Evolutionary conservation across 2,329 filamentous ascomycete genomes (phyloP).

Genomic region (Cladobotryum protrusum): DNA sequence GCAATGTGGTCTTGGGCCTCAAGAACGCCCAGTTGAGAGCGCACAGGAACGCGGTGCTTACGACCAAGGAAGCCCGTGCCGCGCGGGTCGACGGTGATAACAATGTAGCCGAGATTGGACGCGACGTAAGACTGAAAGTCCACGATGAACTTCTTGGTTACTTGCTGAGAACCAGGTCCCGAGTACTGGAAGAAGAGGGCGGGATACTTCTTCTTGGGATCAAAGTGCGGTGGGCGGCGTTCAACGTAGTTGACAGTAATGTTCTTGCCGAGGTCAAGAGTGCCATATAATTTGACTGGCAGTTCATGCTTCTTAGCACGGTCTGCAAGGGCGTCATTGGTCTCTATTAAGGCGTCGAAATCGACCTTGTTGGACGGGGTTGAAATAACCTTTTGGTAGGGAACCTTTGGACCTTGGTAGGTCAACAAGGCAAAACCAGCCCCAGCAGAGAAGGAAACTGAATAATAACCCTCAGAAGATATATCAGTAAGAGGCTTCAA

Average conservation of each 20-base stretch:
- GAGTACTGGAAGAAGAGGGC: constrained; percentile 95
- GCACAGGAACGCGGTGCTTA: constrained; percentile 71
- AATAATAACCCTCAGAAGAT: constrained; percentile 69
- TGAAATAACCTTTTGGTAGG: constrained; percentile 84
- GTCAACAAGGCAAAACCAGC: constrained; percentile 78
- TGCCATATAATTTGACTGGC: constrained; percentile 75
- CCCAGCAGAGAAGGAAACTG: constrained; percentile 74
- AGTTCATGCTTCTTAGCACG: constrained; percentile 72
- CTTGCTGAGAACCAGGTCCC: constrained; percentile 86
- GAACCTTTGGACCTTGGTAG: constrained; percentile 78
- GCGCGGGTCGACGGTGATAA: constrained; percentile 88
- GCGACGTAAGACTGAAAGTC: constrained; percentile 91
- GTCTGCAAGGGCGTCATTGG: constrained; percentile 64
- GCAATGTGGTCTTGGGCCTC: constrained; percentile 90
- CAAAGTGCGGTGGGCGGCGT: constrained; percentile 83
- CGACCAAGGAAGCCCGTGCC: constrained; percentile 90
- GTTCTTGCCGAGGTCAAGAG: constrained; percentile 71
- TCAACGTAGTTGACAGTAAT: constrained; percentile 70
- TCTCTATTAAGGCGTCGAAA: constrained; percentile 55
- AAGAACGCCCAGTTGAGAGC: constrained; percentile 75
- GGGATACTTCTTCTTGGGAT: constrained; percentile 77
- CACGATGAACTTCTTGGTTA: constrained; percentile 71
- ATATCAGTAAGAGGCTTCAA: constrained; percentile 69
- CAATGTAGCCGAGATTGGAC: constrained; percentile 79
- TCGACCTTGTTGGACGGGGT: constrained; percentile 62